A percentile compares a stretch with the other conserved stretches of the same genome.
phyloP scores from a whole-genome alignment of 2,329 filamentous ascomycete species.

The Plenodomus biglobosus region DNA sequence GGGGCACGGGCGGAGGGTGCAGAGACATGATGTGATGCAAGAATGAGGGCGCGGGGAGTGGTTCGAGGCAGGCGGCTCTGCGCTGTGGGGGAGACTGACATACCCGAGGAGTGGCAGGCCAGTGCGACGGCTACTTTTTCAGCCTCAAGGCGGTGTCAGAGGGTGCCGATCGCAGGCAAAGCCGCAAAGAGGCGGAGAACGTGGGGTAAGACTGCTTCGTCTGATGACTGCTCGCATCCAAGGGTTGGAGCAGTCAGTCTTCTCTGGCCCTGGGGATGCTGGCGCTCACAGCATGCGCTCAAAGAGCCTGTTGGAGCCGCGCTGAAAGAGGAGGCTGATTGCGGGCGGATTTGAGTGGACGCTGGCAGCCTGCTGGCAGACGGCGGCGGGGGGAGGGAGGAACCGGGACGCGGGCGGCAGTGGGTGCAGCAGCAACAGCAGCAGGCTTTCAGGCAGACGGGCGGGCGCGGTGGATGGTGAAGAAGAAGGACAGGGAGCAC shows the following conservation, averaged over 20 bases:
- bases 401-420: slow-evolving; percentile 1
- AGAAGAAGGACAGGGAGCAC: not conserved
- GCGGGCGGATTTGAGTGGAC: slow-evolving; percentile 16
- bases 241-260: not conserved
- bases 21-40: slow-evolving; percentile 7
- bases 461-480: not conserved
- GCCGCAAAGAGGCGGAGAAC: slow-evolving; percentile 14
- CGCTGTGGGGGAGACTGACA: slow-evolving; percentile 28
- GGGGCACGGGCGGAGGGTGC: slow-evolving; percentile 11
- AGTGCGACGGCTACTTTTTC: slow-evolving; percentile 41
- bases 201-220: not conserved
- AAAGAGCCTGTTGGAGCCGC: not conserved
- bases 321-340: slow-evolving; percentile 20
- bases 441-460: slow-evolving; percentile 1
- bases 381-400: no score
- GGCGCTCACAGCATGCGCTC: not conserved
- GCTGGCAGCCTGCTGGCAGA: slow-evolving; percentile 5
- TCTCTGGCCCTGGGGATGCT: no score
- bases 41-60: slow-evolving; percentile 1
- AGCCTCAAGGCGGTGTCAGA: slow-evolving; percentile 43
- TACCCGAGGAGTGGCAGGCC: slow-evolving; percentile 36
- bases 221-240: slow-evolving; percentile 14
- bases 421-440: not conserved
- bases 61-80: slow-evolving; percentile 34
- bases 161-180: slow-evolving; percentile 37